These are phyloP conservation scores for Pugionium dolabratum DNA, from an alignment of 345 rosid species.

Conservation along the genomic window DNA sequence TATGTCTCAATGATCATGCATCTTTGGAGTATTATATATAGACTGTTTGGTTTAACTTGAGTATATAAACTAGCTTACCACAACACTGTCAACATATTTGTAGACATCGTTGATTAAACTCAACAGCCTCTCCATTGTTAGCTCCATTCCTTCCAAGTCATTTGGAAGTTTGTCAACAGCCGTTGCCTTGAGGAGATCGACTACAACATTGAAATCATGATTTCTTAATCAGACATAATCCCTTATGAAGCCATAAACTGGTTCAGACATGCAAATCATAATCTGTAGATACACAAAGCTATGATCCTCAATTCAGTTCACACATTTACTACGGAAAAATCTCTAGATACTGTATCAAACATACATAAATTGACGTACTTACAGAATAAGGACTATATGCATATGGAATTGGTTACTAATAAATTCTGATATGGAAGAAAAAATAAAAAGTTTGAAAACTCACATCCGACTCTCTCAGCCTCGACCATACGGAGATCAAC, in stretches of 20 bases:
- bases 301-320: neutral
- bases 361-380: constrained; percentile 21
- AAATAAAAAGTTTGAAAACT: constrained; percentile 33
- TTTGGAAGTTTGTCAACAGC: constrained; percentile 79
- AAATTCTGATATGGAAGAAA: neutral
- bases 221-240: constrained; percentile 4
- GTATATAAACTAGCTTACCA: constrained; percentile 56
- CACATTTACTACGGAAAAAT: neutral
- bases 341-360: constrained; percentile 61
- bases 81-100: constrained; percentile 82
- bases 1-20: constrained; percentile 17
- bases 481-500: constrained; percentile 93
- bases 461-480: constrained; percentile 96
- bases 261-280: neutral
- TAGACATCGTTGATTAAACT: constrained; percentile 68
- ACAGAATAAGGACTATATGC: constrained; percentile 1
- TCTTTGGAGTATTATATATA: neutral
- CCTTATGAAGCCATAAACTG: neutral
- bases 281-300: neutral
- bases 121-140: constrained; percentile 70
- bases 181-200: constrained; percentile 69
- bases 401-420: neutral
- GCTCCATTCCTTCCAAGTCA: constrained; percentile 99
- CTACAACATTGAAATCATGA: constrained; percentile 34
- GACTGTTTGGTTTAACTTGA: neutral